Evolutionary conservation across 805 yeast species (phyloP), one percentile per base, ranked within the genome.

Genomic region (Dipodascus geniculatus): DNA sequence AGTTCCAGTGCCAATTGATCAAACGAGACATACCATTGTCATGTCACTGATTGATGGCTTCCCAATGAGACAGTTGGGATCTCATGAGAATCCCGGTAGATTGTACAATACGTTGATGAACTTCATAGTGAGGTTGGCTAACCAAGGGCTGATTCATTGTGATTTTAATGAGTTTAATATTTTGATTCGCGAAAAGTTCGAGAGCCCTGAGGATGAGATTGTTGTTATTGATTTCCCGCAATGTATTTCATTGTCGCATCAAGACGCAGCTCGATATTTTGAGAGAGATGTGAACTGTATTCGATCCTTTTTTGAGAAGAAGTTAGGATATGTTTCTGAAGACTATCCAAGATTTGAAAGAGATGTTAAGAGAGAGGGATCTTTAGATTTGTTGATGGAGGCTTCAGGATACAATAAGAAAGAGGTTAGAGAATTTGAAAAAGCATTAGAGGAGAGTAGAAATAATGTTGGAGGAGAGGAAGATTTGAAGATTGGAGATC

Each of bases 171-270:
- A 93, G 71, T 93, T 93, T 69, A 93, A 93, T 68, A 88, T 93
- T 60, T 87, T 93, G 78, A 82, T 88, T 28, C 74, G 85, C 44
- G 85, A 85, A 57, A 59, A 66, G 44, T 64, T 65, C 35, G 67
- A 66, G 31, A 62, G 60, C 42, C 72, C 74, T 4, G 87, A 82
- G 53, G 70, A 71, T 48, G 93, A 87, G 51, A 87, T 89, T 62
- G 84, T 90, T 20, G 96, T 93, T 23, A 91, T 93, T 63, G 99
- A 93, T 75, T 93, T 93, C 74, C 99, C 99, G 2, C 99, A 93
- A 70, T 91, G 97, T 80, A 85, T 93, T 17, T 87, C 96, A 22
- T 86, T 87, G 49, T 90, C 85, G 59, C 99, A 93, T 65, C 75
- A 74, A 2, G 96, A 93, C 66, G 97, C 98, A 3, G 83, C 83